These are phyloP conservation scores for Paragyromitra xinjiangensis DNA, from an alignment of 495 filamentous ascomycete genomes.

Conservation along the genomic window DNA sequence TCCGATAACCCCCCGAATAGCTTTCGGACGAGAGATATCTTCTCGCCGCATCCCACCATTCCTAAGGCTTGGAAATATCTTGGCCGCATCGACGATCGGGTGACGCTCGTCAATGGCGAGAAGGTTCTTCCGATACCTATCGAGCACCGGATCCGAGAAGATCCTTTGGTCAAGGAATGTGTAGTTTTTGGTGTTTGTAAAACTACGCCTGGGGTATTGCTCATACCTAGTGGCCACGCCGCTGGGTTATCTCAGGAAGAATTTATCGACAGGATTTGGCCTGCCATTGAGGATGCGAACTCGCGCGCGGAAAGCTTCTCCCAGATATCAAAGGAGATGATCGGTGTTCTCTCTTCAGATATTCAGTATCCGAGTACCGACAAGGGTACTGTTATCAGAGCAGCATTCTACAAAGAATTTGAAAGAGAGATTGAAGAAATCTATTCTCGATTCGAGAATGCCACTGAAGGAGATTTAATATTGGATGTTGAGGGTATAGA, in stretches of 20 bases:
- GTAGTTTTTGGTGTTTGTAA: constrained; percentile 41
- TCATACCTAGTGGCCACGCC: constrained; percentile 23
- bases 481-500: constrained; percentile 60
- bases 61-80: constrained; percentile 61
- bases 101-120: constrained; percentile 66
- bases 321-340: constrained; percentile 34
- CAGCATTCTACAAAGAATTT: constrained; percentile 38
- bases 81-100: constrained; percentile 63
- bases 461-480: constrained; percentile 27
- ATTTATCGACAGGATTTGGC: constrained; percentile 26
- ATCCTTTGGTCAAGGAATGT: constrained; percentile 24
- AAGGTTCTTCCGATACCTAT: constrained; percentile 62
- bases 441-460: constrained; percentile 33
- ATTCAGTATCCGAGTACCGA: constrained; percentile 41
- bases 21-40: constrained; percentile 68
- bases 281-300: constrained; percentile 37
- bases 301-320: constrained; percentile 35
- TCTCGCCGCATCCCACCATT: constrained; percentile 63
- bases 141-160: constrained; percentile 21
- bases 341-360: constrained; percentile 23
- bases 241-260: constrained; percentile 11
- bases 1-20: constrained; percentile 63
- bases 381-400: constrained; percentile 56
- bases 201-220: constrained; percentile 30
- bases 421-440: constrained; percentile 31